Evolutionary conservation across 176 grass and related monocot genomes (phyloP).

Genomic region (Bromus sterilis): DNA sequence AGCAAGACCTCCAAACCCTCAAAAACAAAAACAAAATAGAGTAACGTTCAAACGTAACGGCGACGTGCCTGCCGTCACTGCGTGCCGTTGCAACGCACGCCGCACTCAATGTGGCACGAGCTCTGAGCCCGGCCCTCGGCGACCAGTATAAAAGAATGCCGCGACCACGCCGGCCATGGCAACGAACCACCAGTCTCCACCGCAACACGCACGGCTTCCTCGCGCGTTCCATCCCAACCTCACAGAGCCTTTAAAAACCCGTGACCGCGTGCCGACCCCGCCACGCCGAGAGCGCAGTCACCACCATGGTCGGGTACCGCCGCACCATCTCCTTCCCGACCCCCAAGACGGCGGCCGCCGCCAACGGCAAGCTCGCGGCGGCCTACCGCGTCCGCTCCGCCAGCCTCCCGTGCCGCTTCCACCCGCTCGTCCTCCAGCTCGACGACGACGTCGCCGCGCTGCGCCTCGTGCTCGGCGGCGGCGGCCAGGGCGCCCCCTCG

Average conservation of each 20-base stretch:
- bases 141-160: not conserved
- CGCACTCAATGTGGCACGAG: conserved; percentile 7
- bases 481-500: not conserved
- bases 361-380: conserved; percentile 21
- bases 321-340: conserved; percentile 59
- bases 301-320: conserved; percentile 33
- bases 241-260: not conserved
- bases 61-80: not conserved
- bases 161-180: not conserved
- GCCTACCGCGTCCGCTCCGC: conserved; percentile 54
- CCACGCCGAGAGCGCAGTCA: not conserved
- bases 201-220: not conserved
- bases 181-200: not conserved
- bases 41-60: not conserved
- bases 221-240: not conserved
- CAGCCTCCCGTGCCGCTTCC: conserved; percentile 75
- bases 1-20: too few relatives aligned
- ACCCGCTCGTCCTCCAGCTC: conserved; percentile 61
- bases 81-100: not conserved
- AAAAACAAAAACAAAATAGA: too few relatives aligned
- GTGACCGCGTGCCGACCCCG: too few relatives aligned
- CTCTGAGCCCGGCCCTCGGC: not conserved
- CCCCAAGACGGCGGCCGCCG: not conserved
- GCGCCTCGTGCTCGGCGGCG: conserved; percentile 28
- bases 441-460: conserved; percentile 63